Percentiles rank a stretch among this genome's conserved stretches.
phyloP scores from a whole-genome alignment of 768 basidiomycete genomes.

The Strobilomyces dryophilus region DNA sequence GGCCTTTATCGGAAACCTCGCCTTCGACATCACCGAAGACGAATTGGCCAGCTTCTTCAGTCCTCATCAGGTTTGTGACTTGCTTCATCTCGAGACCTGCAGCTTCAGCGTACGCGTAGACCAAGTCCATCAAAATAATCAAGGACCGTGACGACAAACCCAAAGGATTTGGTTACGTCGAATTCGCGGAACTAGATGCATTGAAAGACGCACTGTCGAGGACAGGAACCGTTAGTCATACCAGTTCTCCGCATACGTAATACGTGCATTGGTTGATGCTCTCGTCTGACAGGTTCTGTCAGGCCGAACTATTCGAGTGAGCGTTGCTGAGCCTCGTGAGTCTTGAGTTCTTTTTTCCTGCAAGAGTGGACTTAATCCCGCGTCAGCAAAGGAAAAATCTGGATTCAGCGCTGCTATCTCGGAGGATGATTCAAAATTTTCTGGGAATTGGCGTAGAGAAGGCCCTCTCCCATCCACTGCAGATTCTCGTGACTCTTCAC shows the following conservation, averaged over 20 bases:
- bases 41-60: conserved; percentile 83
- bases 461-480: conserved; percentile 73
- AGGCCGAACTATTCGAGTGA: conserved; percentile 81
- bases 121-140: conserved; percentile 88
- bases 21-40: conserved; percentile 84
- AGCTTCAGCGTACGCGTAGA: conserved; percentile 35
- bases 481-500: conserved; percentile 59
- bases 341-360: conserved; percentile 16
- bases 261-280: not conserved
- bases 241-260: not conserved
- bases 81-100: not conserved
- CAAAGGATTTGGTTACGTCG: conserved; percentile 97
- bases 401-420: conserved; percentile 47
- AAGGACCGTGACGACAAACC: conserved; percentile 90
- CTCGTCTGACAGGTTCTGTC: conserved; percentile 50
- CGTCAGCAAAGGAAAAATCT: conserved; percentile 69
- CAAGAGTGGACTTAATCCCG: conserved; percentile 8
- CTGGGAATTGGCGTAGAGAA: conserved; percentile 81
- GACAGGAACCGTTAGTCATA: conserved; percentile 57
- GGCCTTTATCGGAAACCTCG: conserved; percentile 93
- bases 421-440: conserved; percentile 79
- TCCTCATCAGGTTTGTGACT: conserved; percentile 48
- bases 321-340: conserved; percentile 95
- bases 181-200: conserved; percentile 83
- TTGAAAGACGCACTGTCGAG: conserved; percentile 80